Conservation (phyloP, 2,329 filamentous ascomycete species). For the Penicillium sp. region DNA sequence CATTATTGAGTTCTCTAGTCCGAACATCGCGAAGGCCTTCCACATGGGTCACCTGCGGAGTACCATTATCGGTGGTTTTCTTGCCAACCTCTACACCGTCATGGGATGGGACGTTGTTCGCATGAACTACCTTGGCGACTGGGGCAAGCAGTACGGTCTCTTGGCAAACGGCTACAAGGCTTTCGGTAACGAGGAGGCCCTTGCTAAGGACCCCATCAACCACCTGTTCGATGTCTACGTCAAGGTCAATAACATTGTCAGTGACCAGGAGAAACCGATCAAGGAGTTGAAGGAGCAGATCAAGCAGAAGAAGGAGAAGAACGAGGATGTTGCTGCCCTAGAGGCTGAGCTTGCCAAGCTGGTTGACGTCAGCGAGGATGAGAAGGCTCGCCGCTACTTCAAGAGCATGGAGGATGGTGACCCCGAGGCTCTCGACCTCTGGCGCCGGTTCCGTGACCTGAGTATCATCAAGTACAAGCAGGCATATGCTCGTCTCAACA, state of each 20-base stretch:
- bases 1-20: constrained; percentile 62
- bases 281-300: constrained; percentile 53
- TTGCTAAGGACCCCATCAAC: constrained; percentile 59
- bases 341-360: constrained; percentile 49
- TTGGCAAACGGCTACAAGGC: constrained; percentile 59
- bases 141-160: constrained; percentile 65
- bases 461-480: constrained; percentile 62
- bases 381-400: constrained; percentile 61
- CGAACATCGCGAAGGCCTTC: constrained; percentile 65
- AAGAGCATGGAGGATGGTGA: constrained; percentile 64
- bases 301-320: constrained; percentile 46
- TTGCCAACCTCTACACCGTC: constrained; percentile 57
- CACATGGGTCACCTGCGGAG: constrained; percentile 60
- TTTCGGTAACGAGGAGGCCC: constrained; percentile 58
- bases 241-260: constrained; percentile 56
- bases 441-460: constrained; percentile 60
- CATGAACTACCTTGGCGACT: constrained; percentile 65
- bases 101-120: constrained; percentile 60
- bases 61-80: constrained; percentile 64
- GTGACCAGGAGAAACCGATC: constrained; percentile 53
- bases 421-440: constrained; percentile 55
- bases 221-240: constrained; percentile 64
- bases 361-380: constrained; percentile 53
- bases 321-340: constrained; percentile 46
- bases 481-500: constrained; percentile 61